Percentiles rank a stretch among this genome's conserved stretches.
Evolutionary conservation across 768 basidiomycete species (phyloP).

Genomic region (Kwoniella europaea): DNA sequence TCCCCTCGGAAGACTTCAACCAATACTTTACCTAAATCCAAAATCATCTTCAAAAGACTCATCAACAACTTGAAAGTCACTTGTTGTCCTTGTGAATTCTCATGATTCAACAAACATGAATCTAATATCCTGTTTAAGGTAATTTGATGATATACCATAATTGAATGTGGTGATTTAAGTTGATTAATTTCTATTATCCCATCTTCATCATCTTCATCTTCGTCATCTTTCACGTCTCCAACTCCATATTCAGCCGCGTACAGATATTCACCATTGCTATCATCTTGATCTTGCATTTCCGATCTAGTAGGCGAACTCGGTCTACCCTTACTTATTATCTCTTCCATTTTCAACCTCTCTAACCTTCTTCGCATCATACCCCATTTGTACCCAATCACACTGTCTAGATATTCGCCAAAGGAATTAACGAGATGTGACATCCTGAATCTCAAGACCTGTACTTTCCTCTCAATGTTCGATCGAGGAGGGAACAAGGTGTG

Average conservation of each 20-base stretch:
- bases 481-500: conserved; percentile 66
- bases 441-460: conserved; percentile 75
- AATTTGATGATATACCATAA: conserved; percentile 45
- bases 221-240: too few species aligned
- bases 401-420: conserved; percentile 76
- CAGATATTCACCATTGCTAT: conserved; percentile 19
- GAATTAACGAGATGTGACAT: conserved; percentile 72
- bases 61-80: conserved; percentile 43
- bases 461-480: conserved; percentile 62
- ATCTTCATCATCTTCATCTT: conserved; percentile 23
- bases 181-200: conserved; percentile 15
- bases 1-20: conserved; percentile 36
- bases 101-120: conserved; percentile 30
- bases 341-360: conserved; percentile 18
- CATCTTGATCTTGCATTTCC: background rate
- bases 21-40: conserved; percentile 48
- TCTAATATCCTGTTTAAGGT: conserved; percentile 38
- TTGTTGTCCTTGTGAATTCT: conserved; percentile 34
- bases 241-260: conserved; percentile 12
- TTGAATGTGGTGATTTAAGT: conserved; percentile 43
- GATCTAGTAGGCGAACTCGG: conserved; percentile 9
- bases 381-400: conserved; percentile 79
- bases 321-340: conserved; percentile 3
- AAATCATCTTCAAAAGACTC: conserved; percentile 36
- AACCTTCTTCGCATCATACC: conserved; percentile 65